phyloP scores from a whole-genome alignment of 345 rosid genomes.

The Citrus glauca region DNA sequence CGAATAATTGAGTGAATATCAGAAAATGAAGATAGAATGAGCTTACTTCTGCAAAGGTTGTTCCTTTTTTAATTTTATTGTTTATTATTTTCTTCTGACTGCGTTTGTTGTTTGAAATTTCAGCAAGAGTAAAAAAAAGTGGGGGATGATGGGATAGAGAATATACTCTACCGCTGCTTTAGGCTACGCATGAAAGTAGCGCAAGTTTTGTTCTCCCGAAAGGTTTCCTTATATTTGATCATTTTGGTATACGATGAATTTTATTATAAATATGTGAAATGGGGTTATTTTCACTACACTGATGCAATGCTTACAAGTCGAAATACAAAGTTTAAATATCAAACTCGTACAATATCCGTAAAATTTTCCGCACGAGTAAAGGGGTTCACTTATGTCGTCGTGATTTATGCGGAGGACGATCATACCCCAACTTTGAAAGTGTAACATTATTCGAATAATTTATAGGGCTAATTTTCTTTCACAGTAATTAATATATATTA shows the following conservation, averaged over 20 bases:
- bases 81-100: background rate
- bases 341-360: too few relatives aligned
- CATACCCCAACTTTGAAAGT: too few relatives aligned
- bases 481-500: too few relatives aligned
- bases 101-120: conserved; percentile 4
- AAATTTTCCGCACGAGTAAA: too few relatives aligned
- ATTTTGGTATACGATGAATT: background rate
- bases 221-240: background rate
- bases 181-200: background rate
- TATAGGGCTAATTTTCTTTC: too few relatives aligned
- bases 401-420: too few relatives aligned
- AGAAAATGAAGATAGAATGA: conserved; percentile 32
- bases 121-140: background rate
- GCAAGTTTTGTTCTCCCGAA: background rate
- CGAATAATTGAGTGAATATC: conserved; percentile 55
- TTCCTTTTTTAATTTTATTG: background rate
- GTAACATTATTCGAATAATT: background rate
- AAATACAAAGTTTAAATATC: too few relatives aligned
- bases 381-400: too few relatives aligned
- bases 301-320: too few relatives aligned
- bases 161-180: background rate
- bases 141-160: background rate
- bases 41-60: conserved; percentile 18
- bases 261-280: background rate
- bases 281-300: background rate